These are phyloP conservation scores for Cichorium intybus DNA, from an alignment of 140 eudicot genomes.

Conservation along the genomic window DNA sequence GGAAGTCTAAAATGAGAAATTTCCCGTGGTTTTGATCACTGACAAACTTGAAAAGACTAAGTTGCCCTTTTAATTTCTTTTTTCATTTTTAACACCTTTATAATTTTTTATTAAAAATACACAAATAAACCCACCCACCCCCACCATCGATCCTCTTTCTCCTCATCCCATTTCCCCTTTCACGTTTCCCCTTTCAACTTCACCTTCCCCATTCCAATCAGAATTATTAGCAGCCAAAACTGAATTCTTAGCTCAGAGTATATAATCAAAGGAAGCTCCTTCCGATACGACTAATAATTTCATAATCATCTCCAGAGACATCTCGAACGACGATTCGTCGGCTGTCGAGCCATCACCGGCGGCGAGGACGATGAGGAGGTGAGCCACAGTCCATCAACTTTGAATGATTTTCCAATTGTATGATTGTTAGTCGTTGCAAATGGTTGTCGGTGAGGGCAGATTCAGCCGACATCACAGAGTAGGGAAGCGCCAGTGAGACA, in stretches of 20 bases:
- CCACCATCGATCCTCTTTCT: too few relatives aligned
- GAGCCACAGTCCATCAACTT: slow-evolving; percentile 6
- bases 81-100: too few relatives aligned
- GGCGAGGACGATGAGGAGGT: slow-evolving; percentile 17
- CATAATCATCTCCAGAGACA: slow-evolving; percentile 77
- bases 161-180: too few relatives aligned
- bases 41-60: too few relatives aligned
- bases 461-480: slow-evolving; percentile 39
- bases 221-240: slow-evolving; percentile 54
- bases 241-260: slow-evolving; percentile 76
- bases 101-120: too few relatives aligned
- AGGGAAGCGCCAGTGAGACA: slow-evolving; percentile 48
- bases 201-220: too few relatives aligned
- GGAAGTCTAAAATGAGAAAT: too few relatives aligned
- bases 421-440: slow-evolving; percentile 22
- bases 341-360: slow-evolving; percentile 67
- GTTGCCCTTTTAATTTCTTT: too few relatives aligned
- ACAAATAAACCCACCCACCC: too few relatives aligned
- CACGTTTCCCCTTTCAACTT: too few relatives aligned
- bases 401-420: slow-evolving; percentile 13
- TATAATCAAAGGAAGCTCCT: slow-evolving; percentile 76
- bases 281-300: slow-evolving; percentile 79
- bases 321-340: slow-evolving; percentile 85
- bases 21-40: too few relatives aligned
- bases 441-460: slow-evolving; percentile 28